These are phyloP conservation scores for Sugiyamaella valdiviana DNA, from an alignment of 805 yeast genomes.

Conservation along the genomic window DNA sequence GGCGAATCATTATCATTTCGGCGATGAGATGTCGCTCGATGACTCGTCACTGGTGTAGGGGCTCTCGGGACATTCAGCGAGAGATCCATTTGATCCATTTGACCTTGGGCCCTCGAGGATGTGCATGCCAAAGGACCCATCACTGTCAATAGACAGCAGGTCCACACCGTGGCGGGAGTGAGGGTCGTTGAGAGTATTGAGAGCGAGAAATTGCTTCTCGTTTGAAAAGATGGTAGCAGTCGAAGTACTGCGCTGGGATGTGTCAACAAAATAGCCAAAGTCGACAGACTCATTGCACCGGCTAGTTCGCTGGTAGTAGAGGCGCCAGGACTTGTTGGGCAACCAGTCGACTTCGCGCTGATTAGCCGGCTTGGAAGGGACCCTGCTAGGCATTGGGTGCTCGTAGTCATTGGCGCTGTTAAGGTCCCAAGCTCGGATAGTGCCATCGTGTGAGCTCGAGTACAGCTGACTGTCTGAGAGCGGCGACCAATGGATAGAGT, in stretches of 20 bases:
- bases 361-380: neutral
- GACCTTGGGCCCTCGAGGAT: slow-evolving; percentile 12
- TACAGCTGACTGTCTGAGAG: slow-evolving; percentile 41
- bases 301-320: slow-evolving; percentile 26
- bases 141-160: slow-evolving; percentile 28
- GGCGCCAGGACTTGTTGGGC: slow-evolving; percentile 24
- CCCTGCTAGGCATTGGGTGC: neutral
- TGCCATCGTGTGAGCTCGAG: slow-evolving; percentile 60
- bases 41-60: neutral
- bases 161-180: neutral
- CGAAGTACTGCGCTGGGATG: slow-evolving; percentile 11
- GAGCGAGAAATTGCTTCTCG: slow-evolving; percentile 24
- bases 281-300: slow-evolving; percentile 15
- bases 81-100: slow-evolving; percentile 7
- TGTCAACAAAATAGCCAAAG: slow-evolving; percentile 22
- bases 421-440: slow-evolving; percentile 62
- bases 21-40: slow-evolving; percentile 10
- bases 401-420: slow-evolving; percentile 8
- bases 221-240: slow-evolving; percentile 26
- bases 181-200: slow-evolving; percentile 15
- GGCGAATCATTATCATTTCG: slow-evolving; percentile 15
- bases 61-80: slow-evolving; percentile 1
- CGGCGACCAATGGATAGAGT: slow-evolving; percentile 55
- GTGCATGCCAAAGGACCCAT: slow-evolving; percentile 32
- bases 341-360: slow-evolving; percentile 14